A percentile compares a stretch with the other conserved stretches of the same genome.
Evolutionary conservation across 1,284 basidiomycete genomes (phyloP).

Genomic region (Porogramme epimiltina): DNA sequence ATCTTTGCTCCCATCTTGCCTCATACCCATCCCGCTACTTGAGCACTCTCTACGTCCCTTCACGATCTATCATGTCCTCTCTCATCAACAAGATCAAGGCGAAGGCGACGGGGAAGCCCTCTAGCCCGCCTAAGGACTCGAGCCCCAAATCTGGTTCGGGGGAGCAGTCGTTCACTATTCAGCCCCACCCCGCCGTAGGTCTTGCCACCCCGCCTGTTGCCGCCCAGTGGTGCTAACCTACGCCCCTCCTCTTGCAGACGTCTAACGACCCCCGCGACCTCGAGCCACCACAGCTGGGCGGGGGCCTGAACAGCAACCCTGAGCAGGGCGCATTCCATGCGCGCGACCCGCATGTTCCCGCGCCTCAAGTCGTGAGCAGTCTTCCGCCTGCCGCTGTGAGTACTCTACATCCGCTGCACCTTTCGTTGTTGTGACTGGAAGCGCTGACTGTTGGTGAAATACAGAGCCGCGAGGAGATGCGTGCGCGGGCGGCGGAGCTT

Average conservation of each 20-base stretch:
- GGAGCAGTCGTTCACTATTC: constrained; percentile 44
- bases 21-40: too few species aligned
- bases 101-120: constrained; percentile 15
- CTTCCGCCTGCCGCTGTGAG: constrained; percentile 32
- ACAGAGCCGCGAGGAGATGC: constrained; percentile 35
- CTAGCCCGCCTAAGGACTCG: not conserved
- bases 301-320: constrained; percentile 37
- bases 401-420: not conserved
- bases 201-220: not conserved
- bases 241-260: constrained; percentile 35
- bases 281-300: constrained; percentile 39
- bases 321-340: constrained; percentile 41
- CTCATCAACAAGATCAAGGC: constrained; percentile 22
- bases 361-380: constrained; percentile 23
- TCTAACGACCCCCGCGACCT: constrained; percentile 53
- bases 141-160: constrained; percentile 19
- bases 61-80: constrained; percentile 16
- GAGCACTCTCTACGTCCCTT: too few species aligned
- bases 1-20: too few species aligned
- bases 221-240: not conserved
- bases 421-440: not conserved
- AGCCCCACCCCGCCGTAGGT: constrained; percentile 55
- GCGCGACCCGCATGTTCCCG: constrained; percentile 45
- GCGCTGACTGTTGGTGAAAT: not conserved
- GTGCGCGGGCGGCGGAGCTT: constrained; percentile 31